Evolutionary conservation across 805 yeast species (phyloP).

Genomic region (Lipomyces orientalis): DNA sequence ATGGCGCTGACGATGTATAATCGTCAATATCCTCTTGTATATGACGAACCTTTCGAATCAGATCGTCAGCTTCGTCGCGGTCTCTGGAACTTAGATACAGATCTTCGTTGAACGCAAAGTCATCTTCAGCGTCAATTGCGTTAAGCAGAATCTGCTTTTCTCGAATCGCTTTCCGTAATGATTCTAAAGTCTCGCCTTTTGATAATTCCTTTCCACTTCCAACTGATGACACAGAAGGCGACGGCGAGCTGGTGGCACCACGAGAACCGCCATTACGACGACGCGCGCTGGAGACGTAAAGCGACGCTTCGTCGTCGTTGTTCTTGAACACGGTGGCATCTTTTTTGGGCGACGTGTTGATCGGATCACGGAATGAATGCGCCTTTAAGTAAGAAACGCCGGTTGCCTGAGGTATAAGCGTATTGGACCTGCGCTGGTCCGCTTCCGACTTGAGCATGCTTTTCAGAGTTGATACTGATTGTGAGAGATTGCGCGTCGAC

Average conservation of each 20-base stretch:
- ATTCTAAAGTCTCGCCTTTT: conserved; percentile 51
- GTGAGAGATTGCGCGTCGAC: conserved; percentile 74
- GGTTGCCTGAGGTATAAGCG: conserved; percentile 39
- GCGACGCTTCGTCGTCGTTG: conserved; percentile 67
- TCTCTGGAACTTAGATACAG: conserved; percentile 49
- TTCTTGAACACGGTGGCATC: conserved; percentile 71
- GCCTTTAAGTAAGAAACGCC: conserved; percentile 45
- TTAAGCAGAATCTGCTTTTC: conserved; percentile 75
- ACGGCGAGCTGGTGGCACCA: conserved; percentile 33
- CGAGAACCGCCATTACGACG: conserved; percentile 54
- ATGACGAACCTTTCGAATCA: conserved; percentile 64
- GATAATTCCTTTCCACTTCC: conserved; percentile 9
- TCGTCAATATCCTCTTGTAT: conserved; percentile 50
- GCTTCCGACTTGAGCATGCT: conserved; percentile 57
- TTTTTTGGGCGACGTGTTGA: conserved; percentile 46
- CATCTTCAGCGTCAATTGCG: conserved; percentile 70
- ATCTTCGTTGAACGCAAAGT: conserved; percentile 48
- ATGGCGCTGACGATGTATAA: conserved; percentile 38
- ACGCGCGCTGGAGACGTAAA: conserved; percentile 66
- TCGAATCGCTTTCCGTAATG: conserved; percentile 66
- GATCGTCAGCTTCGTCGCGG: conserved; percentile 61
- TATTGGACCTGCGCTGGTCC: conserved; percentile 38
- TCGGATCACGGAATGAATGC: conserved; percentile 45
- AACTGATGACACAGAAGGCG: conserved; percentile 1
- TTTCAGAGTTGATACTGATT: conserved; percentile 72